These are phyloP conservation scores for Rhodamnia rubescens DNA, from an alignment of 345 rosid genomes.

Conservation along the genomic window DNA sequence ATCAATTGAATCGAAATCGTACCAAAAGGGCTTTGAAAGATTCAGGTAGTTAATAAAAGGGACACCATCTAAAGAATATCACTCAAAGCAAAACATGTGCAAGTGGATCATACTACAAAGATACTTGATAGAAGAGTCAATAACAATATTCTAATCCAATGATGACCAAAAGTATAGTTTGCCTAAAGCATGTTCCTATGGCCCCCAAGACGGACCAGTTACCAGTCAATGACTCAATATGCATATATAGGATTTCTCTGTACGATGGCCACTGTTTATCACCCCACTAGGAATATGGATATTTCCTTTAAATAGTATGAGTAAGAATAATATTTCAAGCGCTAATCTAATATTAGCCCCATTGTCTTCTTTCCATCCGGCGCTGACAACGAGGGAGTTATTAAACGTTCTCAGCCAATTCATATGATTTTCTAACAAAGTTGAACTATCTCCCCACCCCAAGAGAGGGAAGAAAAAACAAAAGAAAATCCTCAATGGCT, in stretches of 20 bases:
- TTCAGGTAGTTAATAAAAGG: neutral
- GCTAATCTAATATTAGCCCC: neutral
- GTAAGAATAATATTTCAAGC: neutral
- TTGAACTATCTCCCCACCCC: neutral
- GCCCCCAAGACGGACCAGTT: constrained; percentile 4
- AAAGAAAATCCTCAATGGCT: neutral
- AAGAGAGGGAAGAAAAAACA: neutral
- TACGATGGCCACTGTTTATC: neutral
- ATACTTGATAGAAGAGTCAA: neutral
- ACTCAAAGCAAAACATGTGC: neutral
- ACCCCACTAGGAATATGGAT: neutral
- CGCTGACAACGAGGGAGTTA: neutral
- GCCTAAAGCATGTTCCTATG: neutral
- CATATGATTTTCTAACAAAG: neutral
- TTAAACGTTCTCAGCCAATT: neutral
- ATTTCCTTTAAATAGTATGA: neutral
- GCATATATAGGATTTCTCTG: neutral
- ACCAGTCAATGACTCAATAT: neutral
- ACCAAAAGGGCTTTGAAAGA: neutral
- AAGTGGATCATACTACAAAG: neutral
- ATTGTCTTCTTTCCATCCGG: neutral
- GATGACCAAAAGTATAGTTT: neutral
- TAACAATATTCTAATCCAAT: neutral
- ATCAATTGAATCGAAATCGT: neutral
- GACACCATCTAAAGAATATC: neutral